Conservation (phyloP, 2,329 filamentous ascomycete genomes). For the Microdochium bolleyi region DNA sequence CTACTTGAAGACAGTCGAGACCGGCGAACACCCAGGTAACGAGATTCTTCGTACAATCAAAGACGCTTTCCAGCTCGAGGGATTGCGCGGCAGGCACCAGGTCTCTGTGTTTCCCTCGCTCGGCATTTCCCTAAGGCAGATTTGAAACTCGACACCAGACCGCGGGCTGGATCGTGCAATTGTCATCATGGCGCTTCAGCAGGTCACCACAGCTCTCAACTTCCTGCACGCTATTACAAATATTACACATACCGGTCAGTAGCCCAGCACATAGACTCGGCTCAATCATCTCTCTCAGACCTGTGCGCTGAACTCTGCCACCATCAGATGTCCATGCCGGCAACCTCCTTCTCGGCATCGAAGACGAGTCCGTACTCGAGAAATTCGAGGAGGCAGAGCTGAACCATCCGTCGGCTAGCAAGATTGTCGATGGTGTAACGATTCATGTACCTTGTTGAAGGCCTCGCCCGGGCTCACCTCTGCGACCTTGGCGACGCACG, state of each 20-base stretch:
- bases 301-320: neutral
- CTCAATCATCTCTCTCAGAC: neutral
- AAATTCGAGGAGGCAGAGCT: slow-evolving; percentile 22
- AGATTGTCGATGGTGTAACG: slow-evolving; percentile 13
- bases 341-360: slow-evolving; percentile 25
- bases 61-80: neutral
- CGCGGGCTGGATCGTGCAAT: too few relatives aligned
- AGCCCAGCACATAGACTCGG: neutral
- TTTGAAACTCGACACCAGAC: too few relatives aligned
- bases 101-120: too few relatives aligned
- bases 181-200: neutral
- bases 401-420: slow-evolving; percentile 19
- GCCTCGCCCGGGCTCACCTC: slow-evolving; percentile 19
- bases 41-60: neutral
- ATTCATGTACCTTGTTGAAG: slow-evolving; percentile 22
- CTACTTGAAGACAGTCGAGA: neutral
- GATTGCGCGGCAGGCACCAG: too few relatives aligned
- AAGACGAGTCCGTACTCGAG: slow-evolving; percentile 18
- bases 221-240: neutral
- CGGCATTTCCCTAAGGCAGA: too few relatives aligned
- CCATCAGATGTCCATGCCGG: slow-evolving; percentile 24
- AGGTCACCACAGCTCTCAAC: neutral
- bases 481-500: slow-evolving; percentile 28
- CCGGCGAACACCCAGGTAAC: neutral
- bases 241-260: neutral